A percentile compares a stretch with the other conserved stretches of the same genome.
Conservation (phyloP, 805 yeast genomes). For the Ogataea ramenticola region DNA sequence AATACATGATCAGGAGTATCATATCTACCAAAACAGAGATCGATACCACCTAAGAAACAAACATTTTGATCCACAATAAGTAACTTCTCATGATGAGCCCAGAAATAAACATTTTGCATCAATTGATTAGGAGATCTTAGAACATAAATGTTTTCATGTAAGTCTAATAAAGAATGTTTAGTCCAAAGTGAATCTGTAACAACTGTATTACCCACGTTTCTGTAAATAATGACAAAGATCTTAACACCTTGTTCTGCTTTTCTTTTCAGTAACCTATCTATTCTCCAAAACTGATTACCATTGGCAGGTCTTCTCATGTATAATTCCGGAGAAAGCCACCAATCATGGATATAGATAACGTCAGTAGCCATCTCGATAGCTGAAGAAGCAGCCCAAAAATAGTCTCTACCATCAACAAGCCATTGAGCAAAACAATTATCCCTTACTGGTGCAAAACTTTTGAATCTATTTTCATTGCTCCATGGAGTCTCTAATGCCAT, state of each 20-base stretch:
- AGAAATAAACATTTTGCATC: conserved; percentile 84
- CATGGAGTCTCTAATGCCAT: conserved; percentile 68
- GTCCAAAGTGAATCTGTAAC: conserved; percentile 93
- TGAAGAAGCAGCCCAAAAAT: conserved; percentile 91
- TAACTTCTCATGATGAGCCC: conserved; percentile 98
- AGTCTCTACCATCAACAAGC: conserved; percentile 90
- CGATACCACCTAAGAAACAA: conserved; percentile 93
- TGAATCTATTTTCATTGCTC: conserved; percentile 71
- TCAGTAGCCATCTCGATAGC: conserved; percentile 93
- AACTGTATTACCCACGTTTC: conserved; percentile 90
- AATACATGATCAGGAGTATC: conserved; percentile 95
- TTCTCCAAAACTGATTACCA: conserved; percentile 90
- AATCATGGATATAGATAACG: conserved; percentile 89
- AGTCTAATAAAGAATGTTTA: conserved; percentile 80
- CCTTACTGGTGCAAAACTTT: conserved; percentile 89
- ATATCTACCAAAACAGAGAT: conserved; percentile 89
- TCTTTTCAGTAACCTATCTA: conserved; percentile 80
- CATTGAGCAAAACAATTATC: conserved; percentile 84
- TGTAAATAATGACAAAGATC: conserved; percentile 81
- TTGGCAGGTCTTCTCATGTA: conserved; percentile 91
- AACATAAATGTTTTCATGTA: conserved; percentile 82
- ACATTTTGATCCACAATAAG: conserved; percentile 80
- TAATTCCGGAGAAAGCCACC: conserved; percentile 97
- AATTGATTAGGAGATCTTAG: conserved; percentile 94
- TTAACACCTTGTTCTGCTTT: conserved; percentile 95